Evolutionary conservation across 768 basidiomycete genomes (phyloP).

Genomic region (Xerocomus spinulosus): DNA sequence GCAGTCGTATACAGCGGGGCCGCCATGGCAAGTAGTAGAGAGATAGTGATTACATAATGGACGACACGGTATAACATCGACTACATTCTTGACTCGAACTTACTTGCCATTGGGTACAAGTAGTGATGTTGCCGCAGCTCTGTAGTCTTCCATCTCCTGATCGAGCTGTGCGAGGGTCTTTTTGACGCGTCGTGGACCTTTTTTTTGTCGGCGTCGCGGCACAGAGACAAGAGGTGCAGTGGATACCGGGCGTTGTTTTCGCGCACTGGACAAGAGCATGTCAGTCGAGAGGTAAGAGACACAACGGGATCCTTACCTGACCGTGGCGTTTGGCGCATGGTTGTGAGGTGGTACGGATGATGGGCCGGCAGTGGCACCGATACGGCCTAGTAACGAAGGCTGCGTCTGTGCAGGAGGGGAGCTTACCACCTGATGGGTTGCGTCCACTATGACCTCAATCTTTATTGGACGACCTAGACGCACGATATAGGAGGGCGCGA

Average conservation of each 20-base stretch:
- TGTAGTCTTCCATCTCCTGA: constrained; percentile 78
- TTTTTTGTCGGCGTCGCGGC: constrained; percentile 51
- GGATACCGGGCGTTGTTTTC: constrained; percentile 15
- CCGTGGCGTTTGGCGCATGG: constrained; percentile 15
- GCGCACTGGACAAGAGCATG: constrained; percentile 9
- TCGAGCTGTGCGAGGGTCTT: constrained; percentile 66
- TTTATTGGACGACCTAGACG: constrained; percentile 60
- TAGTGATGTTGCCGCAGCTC: constrained; percentile 34
- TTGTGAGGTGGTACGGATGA: constrained; percentile 6
- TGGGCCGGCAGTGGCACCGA: constrained; percentile 20
- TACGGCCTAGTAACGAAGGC: constrained; percentile 39
- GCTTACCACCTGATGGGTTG: constrained; percentile 21
- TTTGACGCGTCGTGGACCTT: constrained; percentile 70
- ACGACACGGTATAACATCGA: not conserved
- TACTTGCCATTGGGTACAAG: constrained; percentile 14
- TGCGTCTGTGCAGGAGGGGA: constrained; percentile 21
- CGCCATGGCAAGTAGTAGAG: constrained; percentile 44
- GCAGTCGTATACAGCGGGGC: constrained; percentile 95
- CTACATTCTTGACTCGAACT: not conserved
- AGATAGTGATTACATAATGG: constrained; percentile 19
- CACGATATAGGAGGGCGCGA: not conserved
- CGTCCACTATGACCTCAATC: constrained; percentile 56
- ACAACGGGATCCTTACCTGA: constrained; percentile 9
- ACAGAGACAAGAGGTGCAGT: constrained; percentile 22
- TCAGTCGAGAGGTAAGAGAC: constrained; percentile 1